A percentile compares a stretch with the other conserved stretches of the same genome.
These are phyloP conservation scores for Aspergillus mulundensis DNA, from an alignment of 495 filamentous ascomycete genomes.

Conservation along the genomic window DNA sequence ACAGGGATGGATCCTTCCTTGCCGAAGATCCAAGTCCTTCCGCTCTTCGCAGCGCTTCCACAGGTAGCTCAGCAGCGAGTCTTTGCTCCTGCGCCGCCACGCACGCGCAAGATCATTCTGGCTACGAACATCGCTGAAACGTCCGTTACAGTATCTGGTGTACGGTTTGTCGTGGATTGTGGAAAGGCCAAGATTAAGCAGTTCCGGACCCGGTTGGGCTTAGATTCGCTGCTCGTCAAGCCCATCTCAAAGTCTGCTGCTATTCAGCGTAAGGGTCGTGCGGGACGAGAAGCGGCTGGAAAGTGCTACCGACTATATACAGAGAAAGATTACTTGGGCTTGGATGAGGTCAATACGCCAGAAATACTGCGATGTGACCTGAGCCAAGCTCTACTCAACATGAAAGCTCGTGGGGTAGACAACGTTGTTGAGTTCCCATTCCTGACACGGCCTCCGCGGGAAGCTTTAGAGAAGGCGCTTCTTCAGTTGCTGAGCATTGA, in stretches of 20 bases:
- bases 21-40: slow-evolving; percentile 70
- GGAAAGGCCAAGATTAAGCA: slow-evolving; percentile 94
- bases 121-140: slow-evolving; percentile 98
- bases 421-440: slow-evolving; percentile 82
- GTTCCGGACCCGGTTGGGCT: slow-evolving; percentile 75
- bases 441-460: slow-evolving; percentile 72
- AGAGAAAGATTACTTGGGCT: slow-evolving; percentile 63
- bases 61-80: slow-evolving; percentile 78
- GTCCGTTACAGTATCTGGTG: slow-evolving; percentile 91
- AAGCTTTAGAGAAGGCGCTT: slow-evolving; percentile 78
- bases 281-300: slow-evolving; percentile 86
- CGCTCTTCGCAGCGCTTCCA: slow-evolving; percentile 68
- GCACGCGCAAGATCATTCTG: slow-evolving; percentile 83
- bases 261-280: slow-evolving; percentile 86
- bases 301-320: slow-evolving; percentile 91
- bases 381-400: slow-evolving; percentile 77
- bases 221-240: slow-evolving; percentile 88
- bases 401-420: slow-evolving; percentile 87
- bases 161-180: slow-evolving; percentile 86
- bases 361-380: slow-evolving; percentile 92
- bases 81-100: slow-evolving; percentile 70
- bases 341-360: slow-evolving; percentile 73
- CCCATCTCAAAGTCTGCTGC: slow-evolving; percentile 91
- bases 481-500: slow-evolving; percentile 73
- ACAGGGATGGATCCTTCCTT: slow-evolving; percentile 63